Percentiles rank a stretch among this genome's conserved stretches.
These are phyloP conservation scores for Lasiosphaeria hispida DNA, from an alignment of 495 filamentous ascomycete genomes.

Conservation along the genomic window DNA sequence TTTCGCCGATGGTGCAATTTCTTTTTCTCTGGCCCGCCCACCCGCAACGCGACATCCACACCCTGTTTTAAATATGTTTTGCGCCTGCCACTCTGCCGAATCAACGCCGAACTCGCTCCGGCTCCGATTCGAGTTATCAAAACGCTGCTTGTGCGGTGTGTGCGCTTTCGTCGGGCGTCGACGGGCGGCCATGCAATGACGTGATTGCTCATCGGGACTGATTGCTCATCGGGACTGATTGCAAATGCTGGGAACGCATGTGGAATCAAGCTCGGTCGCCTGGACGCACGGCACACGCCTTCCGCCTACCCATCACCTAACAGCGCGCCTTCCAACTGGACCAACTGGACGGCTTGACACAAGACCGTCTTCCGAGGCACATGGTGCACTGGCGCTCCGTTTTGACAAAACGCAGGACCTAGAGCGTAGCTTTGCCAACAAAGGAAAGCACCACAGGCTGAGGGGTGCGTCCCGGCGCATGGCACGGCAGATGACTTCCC, in stretches of 20 bases:
- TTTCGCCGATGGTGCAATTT: slow-evolving; percentile 22
- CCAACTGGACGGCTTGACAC: not conserved
- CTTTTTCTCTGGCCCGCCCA: not conserved
- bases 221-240: not conserved
- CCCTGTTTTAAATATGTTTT: slow-evolving; percentile 16
- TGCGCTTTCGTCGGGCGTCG: not conserved
- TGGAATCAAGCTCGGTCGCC: not conserved
- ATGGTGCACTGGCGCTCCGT: not conserved
- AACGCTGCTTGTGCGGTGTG: not conserved
- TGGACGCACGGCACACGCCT: not conserved
- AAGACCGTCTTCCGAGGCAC: not conserved
- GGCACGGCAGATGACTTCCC: no score
- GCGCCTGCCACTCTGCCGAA: not conserved
- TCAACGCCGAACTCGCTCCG: slow-evolving; percentile 7
- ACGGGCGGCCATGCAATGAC: not conserved
- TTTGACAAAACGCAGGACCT: not conserved
- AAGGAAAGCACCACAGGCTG: no score
- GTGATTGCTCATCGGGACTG: slow-evolving; percentile 18
- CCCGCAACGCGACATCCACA: not conserved
- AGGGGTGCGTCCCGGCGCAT: no score
- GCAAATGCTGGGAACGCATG: not conserved
- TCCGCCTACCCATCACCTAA: not conserved
- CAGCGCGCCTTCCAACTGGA: slow-evolving; percentile 2
- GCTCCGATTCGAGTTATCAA: slow-evolving; percentile 16
- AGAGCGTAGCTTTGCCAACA: no score